These are phyloP conservation scores for Monocercomonoides exilis DNA, from an alignment of 78 protist species.

Conservation along the genomic window DNA sequence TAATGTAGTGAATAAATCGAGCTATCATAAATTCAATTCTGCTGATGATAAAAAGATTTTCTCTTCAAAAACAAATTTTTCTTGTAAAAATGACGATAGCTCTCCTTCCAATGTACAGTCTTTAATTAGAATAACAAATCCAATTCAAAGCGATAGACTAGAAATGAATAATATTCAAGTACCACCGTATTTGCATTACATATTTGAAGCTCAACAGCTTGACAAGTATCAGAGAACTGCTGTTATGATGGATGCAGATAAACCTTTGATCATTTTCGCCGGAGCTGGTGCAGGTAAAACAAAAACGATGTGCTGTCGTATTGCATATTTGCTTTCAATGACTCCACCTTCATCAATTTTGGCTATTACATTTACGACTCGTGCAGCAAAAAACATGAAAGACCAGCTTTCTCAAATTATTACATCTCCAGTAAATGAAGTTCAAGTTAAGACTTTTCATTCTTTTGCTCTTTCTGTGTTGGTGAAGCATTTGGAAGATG, in stretches of 20 bases:
- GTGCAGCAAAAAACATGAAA: neutral
- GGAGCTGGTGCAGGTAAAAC: conserved; percentile 9
- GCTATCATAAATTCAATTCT: too few species aligned
- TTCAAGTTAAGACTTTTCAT: neutral
- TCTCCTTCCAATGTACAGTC: too few species aligned
- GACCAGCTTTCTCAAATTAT: neutral
- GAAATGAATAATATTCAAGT: too few species aligned
- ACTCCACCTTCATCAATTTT: neutral
- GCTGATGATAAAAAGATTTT: too few species aligned
- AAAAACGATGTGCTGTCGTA: conserved; percentile 3
- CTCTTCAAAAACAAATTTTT: too few species aligned
- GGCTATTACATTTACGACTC: neutral
- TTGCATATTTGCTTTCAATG: neutral
- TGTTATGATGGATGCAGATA: neutral
- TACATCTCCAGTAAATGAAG: neutral
- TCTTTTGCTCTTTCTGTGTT: neutral
- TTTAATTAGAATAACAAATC: too few species aligned
- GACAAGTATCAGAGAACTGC: neutral
- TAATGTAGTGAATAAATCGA: too few species aligned
- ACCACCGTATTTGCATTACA: neutral
- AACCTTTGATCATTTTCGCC: neutral
- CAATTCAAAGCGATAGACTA: too few species aligned
- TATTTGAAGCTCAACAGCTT: neutral
- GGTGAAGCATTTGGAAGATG: neutral
- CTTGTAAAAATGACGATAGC: too few species aligned